Base-by-base conservation (phyloP, 148 eudicot species). In the Simmondsia chinensis region DNA sequence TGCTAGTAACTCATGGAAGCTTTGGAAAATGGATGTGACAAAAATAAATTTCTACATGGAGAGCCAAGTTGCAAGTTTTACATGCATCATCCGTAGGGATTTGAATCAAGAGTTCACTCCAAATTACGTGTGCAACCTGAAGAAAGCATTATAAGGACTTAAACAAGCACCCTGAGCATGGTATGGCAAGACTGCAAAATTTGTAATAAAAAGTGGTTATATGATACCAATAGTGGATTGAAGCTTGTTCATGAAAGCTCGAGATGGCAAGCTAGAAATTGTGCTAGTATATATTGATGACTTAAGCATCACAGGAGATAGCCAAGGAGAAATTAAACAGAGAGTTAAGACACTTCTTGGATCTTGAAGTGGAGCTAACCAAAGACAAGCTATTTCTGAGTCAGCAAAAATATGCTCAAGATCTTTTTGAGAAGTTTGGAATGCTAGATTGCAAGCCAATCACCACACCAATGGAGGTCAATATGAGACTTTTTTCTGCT, bases 271-370 rank as follows among this genome's bases (percentile, higher is more conserved):
- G 37, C 9, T 33, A 3, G 13, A 3, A 33, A n/a, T n/a, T 7
- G 37, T 33, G 7, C 37, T 10, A 3, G 11, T 33, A 7, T n/a
- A 33, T 33, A 10, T 45, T 10, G 33, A 39, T 52, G 24, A 18
- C 29, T 9, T 52, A 5, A 52, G 39, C 17, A 38, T 52, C 34
- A 52, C 37, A 14, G 22, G 38, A 26, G 33, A 52, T 17, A 6
- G 40, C 27, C 8, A 13, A 3, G 18, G 17, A 7, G 25, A 15
- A 4, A 36, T 34, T 5, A 3, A 5, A 1, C 20, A 5, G 9
- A 35, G 4, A n/a, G 12, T 3, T 9, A 20, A 24, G 12, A 36
- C 11, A 5, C 10, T 33, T 50, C 9, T 7, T 33, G 4, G 37
- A n/a, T 33, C 37, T 33, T 10, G 37, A 33, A 33, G 4, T 14